phyloP scores from a whole-genome alignment of 352 stramenopile species.

The Phytophthora lateralis region DNA sequence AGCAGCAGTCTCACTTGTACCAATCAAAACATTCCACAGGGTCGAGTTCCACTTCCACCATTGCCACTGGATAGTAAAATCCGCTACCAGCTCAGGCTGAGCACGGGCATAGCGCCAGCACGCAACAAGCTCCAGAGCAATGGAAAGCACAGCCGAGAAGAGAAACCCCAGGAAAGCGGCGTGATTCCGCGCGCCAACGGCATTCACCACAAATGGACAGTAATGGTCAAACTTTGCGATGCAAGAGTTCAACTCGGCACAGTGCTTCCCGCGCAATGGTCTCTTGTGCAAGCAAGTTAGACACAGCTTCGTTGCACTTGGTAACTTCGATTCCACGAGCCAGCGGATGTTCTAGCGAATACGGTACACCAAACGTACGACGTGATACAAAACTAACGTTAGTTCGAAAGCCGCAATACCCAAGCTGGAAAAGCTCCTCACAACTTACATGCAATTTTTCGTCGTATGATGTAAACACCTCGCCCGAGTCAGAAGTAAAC shows the following conservation, averaged over 20 bases:
- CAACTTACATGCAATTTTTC: constrained; percentile 66
- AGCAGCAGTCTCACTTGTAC: constrained; percentile 1
- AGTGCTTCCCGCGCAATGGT: constrained; percentile 79
- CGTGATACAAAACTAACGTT: constrained; percentile 1
- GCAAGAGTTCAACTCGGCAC: constrained; percentile 76
- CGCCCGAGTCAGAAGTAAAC: constrained; percentile 54
- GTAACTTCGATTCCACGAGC: constrained; percentile 78
- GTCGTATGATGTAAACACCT: constrained; percentile 66
- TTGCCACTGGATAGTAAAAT: constrained; percentile 42
- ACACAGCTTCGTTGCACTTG: constrained; percentile 75
- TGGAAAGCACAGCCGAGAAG: constrained; percentile 62
- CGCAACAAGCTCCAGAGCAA: constrained; percentile 51
- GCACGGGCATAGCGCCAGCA: constrained; percentile 50
- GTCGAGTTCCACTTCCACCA: constrained; percentile 37
- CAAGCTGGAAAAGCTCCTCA: not conserved
- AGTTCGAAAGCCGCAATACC: not conserved
- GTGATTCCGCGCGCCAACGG: constrained; percentile 95
- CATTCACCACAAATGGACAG: constrained; percentile 91
- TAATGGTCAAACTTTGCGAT: constrained; percentile 89
- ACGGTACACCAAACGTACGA: not conserved
- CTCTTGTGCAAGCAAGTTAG: constrained; percentile 81
- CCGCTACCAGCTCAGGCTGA: constrained; percentile 34
- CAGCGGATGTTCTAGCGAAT: constrained; percentile 59
- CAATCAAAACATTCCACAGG: constrained; percentile 18
- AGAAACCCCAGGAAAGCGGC: constrained; percentile 94